Conservation (phyloP, 2,329 filamentous ascomycete species). For the Ustulina deusta region DNA sequence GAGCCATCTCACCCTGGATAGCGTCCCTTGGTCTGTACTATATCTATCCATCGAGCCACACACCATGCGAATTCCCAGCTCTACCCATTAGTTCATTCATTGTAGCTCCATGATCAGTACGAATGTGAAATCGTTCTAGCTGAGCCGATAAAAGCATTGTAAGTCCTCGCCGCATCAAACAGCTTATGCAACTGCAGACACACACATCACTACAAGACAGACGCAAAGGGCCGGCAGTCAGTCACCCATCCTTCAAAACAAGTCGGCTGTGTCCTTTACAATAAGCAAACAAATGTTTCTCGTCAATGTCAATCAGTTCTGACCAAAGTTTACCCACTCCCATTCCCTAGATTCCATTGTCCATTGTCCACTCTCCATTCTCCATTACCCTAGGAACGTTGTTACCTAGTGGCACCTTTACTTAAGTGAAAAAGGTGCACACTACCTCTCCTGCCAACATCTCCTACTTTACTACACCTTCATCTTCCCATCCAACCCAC, state of each 20-base stretch:
- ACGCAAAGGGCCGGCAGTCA: constrained; percentile 7
- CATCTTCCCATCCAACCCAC: not conserved
- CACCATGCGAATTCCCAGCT: constrained; percentile 26
- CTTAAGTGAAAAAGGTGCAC: not conserved
- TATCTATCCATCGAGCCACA: constrained; percentile 29
- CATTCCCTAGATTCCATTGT: not conserved
- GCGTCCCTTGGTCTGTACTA: constrained; percentile 28
- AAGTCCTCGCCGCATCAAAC: not conserved
- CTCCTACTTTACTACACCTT: not conserved
- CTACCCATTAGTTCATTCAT: constrained; percentile 4
- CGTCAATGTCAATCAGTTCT: not conserved
- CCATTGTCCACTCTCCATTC: not conserved
- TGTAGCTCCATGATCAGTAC: not conserved
- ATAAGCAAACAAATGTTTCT: constrained; percentile 17
- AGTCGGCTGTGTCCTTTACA: not conserved
- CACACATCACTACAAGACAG: constrained; percentile 7
- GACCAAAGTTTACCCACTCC: not conserved
- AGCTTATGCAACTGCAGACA: constrained; percentile 5
- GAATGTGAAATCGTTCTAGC: constrained; percentile 4
- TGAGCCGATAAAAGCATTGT: not conserved
- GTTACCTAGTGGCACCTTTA: not conserved
- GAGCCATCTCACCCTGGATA: constrained; percentile 1
- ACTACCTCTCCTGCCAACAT: not conserved
- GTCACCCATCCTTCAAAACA: not conserved
- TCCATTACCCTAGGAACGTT: constrained; percentile 8